These are phyloP conservation scores for Coemansia sp. DNA, from an alignment of 192 early-diverging fungal species.

Conservation along the genomic window DNA sequence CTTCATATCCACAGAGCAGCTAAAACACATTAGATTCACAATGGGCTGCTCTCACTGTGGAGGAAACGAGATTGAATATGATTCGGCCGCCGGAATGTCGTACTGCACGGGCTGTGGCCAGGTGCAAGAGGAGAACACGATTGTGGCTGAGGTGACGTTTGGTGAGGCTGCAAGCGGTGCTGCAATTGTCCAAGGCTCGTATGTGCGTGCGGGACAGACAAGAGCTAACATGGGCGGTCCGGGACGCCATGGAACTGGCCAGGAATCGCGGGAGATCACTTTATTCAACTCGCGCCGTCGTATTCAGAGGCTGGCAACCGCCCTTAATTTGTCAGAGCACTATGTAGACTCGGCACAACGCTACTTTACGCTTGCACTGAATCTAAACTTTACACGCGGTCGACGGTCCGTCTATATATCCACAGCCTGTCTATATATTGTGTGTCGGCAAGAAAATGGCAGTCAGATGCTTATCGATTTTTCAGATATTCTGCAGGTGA, in stretches of 20 bases:
- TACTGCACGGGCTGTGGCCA: slow-evolving; percentile 62
- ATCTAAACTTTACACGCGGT: slow-evolving; percentile 79
- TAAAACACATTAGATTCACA: no score
- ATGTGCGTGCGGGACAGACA: slow-evolving; percentile 66
- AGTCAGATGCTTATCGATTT: slow-evolving; percentile 96
- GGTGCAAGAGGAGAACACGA: slow-evolving; percentile 91
- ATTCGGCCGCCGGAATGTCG: slow-evolving; percentile 68
- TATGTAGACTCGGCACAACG: slow-evolving; percentile 80
- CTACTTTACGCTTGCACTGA: slow-evolving; percentile 80
- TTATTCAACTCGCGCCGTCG: slow-evolving; percentile 66
- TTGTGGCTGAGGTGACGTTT: slow-evolving; percentile 91
- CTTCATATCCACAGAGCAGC: no score
- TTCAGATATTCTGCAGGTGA: slow-evolving; percentile 76
- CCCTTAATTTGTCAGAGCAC: slow-evolving; percentile 68
- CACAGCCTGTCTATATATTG: slow-evolving; percentile 89
- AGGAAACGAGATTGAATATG: slow-evolving; percentile 63
- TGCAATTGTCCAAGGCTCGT: slow-evolving; percentile 72
- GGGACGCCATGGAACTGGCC: slow-evolving; percentile 46
- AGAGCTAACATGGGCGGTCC: slow-evolving; percentile 49
- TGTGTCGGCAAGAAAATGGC: slow-evolving; percentile 79
- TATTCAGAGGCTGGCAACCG: slow-evolving; percentile 72
- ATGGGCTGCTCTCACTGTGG: slow-evolving; percentile 62
- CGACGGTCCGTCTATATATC: slow-evolving; percentile 72
- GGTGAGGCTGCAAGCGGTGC: slow-evolving; percentile 83
- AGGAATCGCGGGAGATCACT: slow-evolving; percentile 69